Percentiles rank a stretch among this genome's conserved stretches.
phyloP scores from a whole-genome alignment of 225 moss, liverwort and hornwort genomes.

The Sphagnum tenellum region DNA sequence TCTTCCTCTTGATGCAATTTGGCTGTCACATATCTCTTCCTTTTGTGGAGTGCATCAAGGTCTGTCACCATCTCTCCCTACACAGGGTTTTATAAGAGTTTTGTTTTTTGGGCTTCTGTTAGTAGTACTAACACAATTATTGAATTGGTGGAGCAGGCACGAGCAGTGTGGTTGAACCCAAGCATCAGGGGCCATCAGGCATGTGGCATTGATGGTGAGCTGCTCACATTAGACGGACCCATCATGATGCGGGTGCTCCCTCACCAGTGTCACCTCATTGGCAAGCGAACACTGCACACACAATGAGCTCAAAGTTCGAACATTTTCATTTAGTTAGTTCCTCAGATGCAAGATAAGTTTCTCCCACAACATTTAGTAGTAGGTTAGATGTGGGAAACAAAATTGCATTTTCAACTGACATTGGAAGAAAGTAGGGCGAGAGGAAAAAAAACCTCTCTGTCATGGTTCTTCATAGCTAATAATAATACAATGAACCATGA shows the following conservation, averaged over 20 bases:
- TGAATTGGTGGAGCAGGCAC: constrained; percentile 22
- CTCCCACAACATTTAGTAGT: no score
- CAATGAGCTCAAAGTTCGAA: not conserved
- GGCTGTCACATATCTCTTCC: constrained; percentile 50
- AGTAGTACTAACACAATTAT: no score
- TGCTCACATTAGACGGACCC: constrained; percentile 53
- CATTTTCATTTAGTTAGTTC: no score
- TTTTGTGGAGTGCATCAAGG: constrained; percentile 58
- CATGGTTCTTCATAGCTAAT: no score
- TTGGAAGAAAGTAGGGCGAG: no score
- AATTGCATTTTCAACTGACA: no score
- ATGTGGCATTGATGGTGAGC: constrained; percentile 72
- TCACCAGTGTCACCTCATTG: constrained; percentile 53
- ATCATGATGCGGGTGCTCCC: constrained; percentile 44
- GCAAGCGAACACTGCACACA: constrained; percentile 15
- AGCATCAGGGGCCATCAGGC: constrained; percentile 41
- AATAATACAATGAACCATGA: no score
- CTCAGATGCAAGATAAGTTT: no score
- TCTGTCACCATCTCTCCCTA: constrained; percentile 4
- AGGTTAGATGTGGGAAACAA: no score
- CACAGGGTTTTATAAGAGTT: no score
- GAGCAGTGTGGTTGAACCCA: constrained; percentile 37
- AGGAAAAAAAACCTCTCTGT: no score
- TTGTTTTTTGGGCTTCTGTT: no score
- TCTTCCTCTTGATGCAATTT: constrained; percentile 55